These are phyloP conservation scores for Leptographium lundbergii DNA, from an alignment of 2,329 filamentous ascomycete genomes.

Conservation along the genomic window DNA sequence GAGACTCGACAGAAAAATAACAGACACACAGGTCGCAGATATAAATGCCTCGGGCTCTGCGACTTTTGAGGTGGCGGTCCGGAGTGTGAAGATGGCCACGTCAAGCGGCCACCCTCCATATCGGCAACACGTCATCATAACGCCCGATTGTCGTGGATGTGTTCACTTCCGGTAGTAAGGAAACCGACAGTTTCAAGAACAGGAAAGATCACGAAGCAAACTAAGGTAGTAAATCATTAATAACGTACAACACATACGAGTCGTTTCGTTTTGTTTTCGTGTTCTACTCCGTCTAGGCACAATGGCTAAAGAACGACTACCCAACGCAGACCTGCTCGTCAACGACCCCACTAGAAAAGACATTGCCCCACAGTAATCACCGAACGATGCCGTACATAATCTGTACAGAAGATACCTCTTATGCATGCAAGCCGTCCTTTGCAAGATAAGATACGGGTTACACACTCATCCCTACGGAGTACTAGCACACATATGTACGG, in stretches of 20 bases:
- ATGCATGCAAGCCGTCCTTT: neutral
- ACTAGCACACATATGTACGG: too few species aligned
- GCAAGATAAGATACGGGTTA: neutral
- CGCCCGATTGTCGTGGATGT: neutral
- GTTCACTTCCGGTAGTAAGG: too few species aligned
- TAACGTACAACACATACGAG: too few species aligned
- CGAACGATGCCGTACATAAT: neutral
- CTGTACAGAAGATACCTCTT: too few species aligned
- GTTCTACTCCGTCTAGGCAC: neutral
- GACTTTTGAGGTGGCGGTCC: neutral
- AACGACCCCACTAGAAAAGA: neutral
- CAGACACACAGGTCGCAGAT: neutral
- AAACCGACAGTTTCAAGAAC: too few species aligned
- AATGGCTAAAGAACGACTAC: too few species aligned
- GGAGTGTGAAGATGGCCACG: neutral
- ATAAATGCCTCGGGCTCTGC: neutral
- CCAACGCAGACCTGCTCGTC: too few species aligned
- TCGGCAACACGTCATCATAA: neutral
- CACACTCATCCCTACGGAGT: neutral
- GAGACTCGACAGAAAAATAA: neutral
- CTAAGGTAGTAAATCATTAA: too few species aligned
- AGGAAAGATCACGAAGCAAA: too few species aligned
- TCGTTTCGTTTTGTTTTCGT: too few species aligned
- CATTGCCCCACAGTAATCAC: neutral
- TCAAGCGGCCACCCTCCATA: neutral